phyloP scores from a whole-genome alignment of 73 alveolate species.

The Symbiodinium natans region DNA sequence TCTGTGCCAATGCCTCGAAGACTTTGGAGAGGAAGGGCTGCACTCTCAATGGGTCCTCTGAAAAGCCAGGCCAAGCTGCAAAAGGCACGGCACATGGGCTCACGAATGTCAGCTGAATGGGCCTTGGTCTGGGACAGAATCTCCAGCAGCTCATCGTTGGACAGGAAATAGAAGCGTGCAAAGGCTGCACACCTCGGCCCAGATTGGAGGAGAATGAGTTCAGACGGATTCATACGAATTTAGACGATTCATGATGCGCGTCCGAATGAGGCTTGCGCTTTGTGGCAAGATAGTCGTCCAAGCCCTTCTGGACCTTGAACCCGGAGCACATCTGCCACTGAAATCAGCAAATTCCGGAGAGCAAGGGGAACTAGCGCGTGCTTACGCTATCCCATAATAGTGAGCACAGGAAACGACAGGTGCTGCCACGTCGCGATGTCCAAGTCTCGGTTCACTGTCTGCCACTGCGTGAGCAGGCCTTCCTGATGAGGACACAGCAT shows the following conservation, averaged over 20 bases:
- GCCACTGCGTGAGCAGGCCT: slow-evolving; percentile 99
- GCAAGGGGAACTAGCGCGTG: background rate
- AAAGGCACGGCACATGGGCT: too few species aligned
- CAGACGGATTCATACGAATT: too few species aligned
- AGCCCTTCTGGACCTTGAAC: slow-evolving; percentile 95
- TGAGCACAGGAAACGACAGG: background rate
- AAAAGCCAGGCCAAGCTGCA: background rate
- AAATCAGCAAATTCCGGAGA: background rate
- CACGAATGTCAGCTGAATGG: background rate
- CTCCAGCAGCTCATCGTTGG: slow-evolving; percentile 99
- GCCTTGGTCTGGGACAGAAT: slow-evolving; percentile 99
- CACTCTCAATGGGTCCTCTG: slow-evolving; percentile 96
- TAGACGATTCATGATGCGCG: too few species aligned
- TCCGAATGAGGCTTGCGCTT: slow-evolving; percentile 92
- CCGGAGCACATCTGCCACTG: background rate
- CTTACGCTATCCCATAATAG: background rate
- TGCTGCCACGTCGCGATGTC: slow-evolving; percentile 35
- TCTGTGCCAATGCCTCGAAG: slow-evolving; percentile 96
- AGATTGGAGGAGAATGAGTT: background rate
- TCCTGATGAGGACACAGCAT: slow-evolving; percentile 96
- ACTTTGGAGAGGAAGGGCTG: slow-evolving; percentile 96
- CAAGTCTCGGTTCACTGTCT: slow-evolving; percentile 95
- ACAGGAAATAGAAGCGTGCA: slow-evolving; percentile 93
- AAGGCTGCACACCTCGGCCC: slow-evolving; percentile 70
- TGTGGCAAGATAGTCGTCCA: slow-evolving; percentile 99